Base-by-base conservation (phyloP, 805 yeast species). In the Grigorovia yakushimaensis region DNA sequence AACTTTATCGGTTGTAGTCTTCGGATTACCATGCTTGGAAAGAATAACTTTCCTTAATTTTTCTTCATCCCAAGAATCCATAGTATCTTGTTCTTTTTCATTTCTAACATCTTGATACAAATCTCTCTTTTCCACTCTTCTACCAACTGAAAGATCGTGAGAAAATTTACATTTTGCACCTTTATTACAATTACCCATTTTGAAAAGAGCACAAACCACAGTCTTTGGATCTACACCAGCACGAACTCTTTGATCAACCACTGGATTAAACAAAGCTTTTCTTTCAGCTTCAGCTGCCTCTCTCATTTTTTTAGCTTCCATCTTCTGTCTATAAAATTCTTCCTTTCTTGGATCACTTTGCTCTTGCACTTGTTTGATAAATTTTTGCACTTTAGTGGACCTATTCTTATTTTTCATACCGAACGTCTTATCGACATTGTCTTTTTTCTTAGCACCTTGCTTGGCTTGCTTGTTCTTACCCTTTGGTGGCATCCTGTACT, bases 211-310 rank as follows among this genome's bases (percentile, higher is more conserved):
- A 77, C 98, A 93, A 19, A 93, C 68, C 35, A 93, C 84, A 1
- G 95, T 79, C 69, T 93, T 91, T 47, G 98, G 98, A 69, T 93
- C 98, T 50, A 88, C 97, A 46, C 98, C 98, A 60, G 91, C 88
- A 39, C 96, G 95, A 30, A 91, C 86, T 62, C 87, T 88, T 65
- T 87, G 97, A 47, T 78, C 83, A 44, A 87, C 72, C 4, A 79
- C 72, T 0, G 79, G 69, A 30, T 81, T 83, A 57, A 88, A 77
- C 41, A 91, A 68, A 17, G 84, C 82, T 13, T 87, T 82, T 5
- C 95, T 94, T 60, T 91, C 97, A 42, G 77, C 78, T 62, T 84
- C 86, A 40, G 96, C 97, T 41, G 77, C 82, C 54, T 91, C 98
- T 1, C 88, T 84, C 11, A 95, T 93, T 64, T 84, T 87, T 75